A percentile compares a stretch with the other conserved stretches of the same genome.
Evolutionary conservation across 208 protist species (phyloP).

Genomic region (Naegleria fowleri): DNA sequence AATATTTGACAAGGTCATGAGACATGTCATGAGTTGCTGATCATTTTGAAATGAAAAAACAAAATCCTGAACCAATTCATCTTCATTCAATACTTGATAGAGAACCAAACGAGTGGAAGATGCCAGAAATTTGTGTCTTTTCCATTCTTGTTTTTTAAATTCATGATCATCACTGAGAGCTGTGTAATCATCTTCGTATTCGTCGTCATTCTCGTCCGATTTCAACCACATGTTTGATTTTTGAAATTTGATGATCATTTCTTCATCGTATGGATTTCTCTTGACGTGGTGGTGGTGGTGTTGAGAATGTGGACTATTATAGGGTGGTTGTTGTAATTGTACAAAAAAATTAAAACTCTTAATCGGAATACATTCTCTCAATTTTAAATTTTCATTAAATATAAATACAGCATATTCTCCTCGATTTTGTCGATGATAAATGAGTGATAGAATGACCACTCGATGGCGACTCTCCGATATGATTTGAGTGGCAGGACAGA

Average conservation of each 20-base stretch:
- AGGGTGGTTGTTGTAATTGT: neutral
- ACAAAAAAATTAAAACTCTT: neutral
- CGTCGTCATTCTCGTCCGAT: neutral
- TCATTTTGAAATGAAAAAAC: neutral
- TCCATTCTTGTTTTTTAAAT: neutral
- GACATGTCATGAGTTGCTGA: neutral
- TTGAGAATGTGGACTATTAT: no score
- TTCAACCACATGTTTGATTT: neutral
- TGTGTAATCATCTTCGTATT: neutral
- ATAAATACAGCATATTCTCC: conserved; percentile 1
- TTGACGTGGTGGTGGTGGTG: no score
- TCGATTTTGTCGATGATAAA: neutral
- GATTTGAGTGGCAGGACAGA: neutral
- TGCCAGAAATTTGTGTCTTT: neutral
- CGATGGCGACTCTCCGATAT: neutral
- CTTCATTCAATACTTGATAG: neutral
- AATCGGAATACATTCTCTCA: neutral
- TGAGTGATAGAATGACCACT: neutral
- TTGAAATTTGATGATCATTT: neutral
- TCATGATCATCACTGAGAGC: neutral
- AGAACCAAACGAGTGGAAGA: neutral
- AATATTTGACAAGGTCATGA: neutral
- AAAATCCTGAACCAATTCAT: neutral
- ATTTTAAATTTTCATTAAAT: neutral
- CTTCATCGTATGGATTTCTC: no score